These are phyloP conservation scores for Akanthomyces dipterigenus DNA, from an alignment of 2,329 filamentous ascomycete species.

Conservation along the genomic window DNA sequence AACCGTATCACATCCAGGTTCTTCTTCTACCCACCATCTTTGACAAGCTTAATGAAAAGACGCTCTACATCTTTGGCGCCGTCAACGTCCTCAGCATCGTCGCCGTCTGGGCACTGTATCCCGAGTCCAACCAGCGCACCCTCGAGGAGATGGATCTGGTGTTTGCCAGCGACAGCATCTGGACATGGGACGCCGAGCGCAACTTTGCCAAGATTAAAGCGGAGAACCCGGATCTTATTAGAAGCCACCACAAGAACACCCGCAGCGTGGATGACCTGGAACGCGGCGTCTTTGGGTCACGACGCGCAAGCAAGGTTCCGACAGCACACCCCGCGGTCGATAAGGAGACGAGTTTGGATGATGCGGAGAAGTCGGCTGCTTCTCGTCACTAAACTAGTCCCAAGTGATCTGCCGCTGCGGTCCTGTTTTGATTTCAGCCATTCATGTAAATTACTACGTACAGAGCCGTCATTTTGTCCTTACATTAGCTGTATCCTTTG, in stretches of 20 bases:
- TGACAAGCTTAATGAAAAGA: constrained; percentile 58
- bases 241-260: constrained; percentile 14
- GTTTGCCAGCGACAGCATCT: constrained; percentile 60
- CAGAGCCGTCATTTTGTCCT: too few species aligned
- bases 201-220: constrained; percentile 56
- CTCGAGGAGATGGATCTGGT: constrained; percentile 70
- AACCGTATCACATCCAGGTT: constrained; percentile 15
- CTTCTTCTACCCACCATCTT: constrained; percentile 57
- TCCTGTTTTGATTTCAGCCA: not conserved
- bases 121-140: constrained; percentile 66
- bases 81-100: constrained; percentile 60
- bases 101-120: constrained; percentile 67
- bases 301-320: constrained; percentile 4
- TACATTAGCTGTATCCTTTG: not conserved
- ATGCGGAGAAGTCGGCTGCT: not conserved
- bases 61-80: constrained; percentile 65
- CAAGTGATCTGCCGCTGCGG: not conserved
- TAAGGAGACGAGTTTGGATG: not conserved
- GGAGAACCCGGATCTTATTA: constrained; percentile 44
- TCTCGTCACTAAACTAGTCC: not conserved
- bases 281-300: constrained; percentile 13
- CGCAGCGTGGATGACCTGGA: constrained; percentile 17
- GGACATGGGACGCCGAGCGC: constrained; percentile 64
- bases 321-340: not conserved
- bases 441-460: not conserved